phyloP scores from a whole-genome alignment of 1,284 basidiomycete genomes.

The Erythrobasidium hasegawianum region DNA sequence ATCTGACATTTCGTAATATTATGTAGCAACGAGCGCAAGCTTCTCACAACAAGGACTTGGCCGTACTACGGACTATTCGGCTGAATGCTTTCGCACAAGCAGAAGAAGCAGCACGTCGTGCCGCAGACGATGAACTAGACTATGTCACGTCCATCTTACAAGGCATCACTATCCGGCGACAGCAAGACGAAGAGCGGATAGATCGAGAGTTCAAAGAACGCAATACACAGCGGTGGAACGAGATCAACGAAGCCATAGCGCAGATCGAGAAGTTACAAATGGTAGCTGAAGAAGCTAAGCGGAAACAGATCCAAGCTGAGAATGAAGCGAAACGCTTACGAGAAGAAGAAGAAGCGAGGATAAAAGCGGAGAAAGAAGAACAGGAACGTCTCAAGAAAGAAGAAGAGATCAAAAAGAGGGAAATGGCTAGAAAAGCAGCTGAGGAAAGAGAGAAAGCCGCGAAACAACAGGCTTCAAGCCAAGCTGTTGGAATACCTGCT shows the following conservation, averaged over 20 bases:
- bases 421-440: conserved; percentile 13
- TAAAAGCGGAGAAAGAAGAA: conserved; percentile 38
- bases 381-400: conserved; percentile 44
- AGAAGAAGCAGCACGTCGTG: conserved; percentile 2
- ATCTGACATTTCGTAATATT: too few species aligned
- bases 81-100: conserved; percentile 30
- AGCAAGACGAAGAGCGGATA: conserved; percentile 38
- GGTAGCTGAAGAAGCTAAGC: conserved; percentile 19
- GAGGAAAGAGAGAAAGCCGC: conserved; percentile 28
- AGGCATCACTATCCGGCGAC: conserved; percentile 31
- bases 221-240: conserved; percentile 24
- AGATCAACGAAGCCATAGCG: conserved; percentile 36
- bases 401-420: conserved; percentile 23
- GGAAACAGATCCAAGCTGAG: conserved; percentile 36
- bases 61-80: conserved; percentile 28
- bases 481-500: not conserved
- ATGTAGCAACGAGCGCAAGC: conserved; percentile 34
- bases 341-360: conserved; percentile 34
- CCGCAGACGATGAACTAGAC: conserved; percentile 26
- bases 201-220: conserved; percentile 43
- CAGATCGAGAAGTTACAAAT: conserved; percentile 38
- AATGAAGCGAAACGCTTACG: conserved; percentile 31
- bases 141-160: conserved; percentile 35
- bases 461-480: conserved; percentile 32
- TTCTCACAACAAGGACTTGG: conserved; percentile 25